A percentile compares a stretch with the other conserved stretches of the same genome.
Conservation (phyloP, 352 stramenopile species). For the Phytophthora lateralis region DNA sequence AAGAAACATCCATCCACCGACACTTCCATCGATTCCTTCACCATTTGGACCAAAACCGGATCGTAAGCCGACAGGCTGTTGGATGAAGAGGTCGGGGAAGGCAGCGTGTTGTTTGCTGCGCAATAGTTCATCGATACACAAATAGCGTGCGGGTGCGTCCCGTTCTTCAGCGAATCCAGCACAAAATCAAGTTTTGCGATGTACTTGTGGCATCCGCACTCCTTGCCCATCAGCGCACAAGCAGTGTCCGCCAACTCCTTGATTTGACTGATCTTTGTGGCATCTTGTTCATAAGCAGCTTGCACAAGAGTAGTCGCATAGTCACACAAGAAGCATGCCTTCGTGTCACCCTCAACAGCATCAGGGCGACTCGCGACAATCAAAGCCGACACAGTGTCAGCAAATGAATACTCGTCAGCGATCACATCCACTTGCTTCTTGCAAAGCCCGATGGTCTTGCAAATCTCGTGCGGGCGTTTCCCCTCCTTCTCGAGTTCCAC, state of each 20-base stretch:
- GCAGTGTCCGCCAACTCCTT: slow-evolving; percentile 36
- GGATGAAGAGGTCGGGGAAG: not conserved
- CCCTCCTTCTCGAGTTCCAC: slow-evolving; percentile 60
- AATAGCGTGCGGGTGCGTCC: slow-evolving; percentile 39
- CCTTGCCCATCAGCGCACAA: slow-evolving; percentile 35
- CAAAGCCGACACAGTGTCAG: slow-evolving; percentile 17
- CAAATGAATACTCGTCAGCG: slow-evolving; percentile 8
- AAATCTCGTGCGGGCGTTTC: slow-evolving; percentile 56
- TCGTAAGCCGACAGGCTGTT: slow-evolving; percentile 32
- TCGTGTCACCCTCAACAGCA: slow-evolving; percentile 22
- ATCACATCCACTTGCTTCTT: slow-evolving; percentile 24
- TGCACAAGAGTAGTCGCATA: slow-evolving; percentile 39
- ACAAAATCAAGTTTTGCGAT: slow-evolving; percentile 43
- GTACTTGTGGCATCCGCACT: slow-evolving; percentile 40
- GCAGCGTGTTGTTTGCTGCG: slow-evolving; percentile 5
- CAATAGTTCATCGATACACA: slow-evolving; percentile 45
- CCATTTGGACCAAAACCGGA: slow-evolving; percentile 34
- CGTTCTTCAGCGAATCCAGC: slow-evolving; percentile 41
- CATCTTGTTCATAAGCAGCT: slow-evolving; percentile 34
- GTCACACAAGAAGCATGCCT: slow-evolving; percentile 59
- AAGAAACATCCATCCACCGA: slow-evolving; percentile 65
- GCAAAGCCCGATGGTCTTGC: slow-evolving; percentile 55
- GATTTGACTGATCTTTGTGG: slow-evolving; percentile 34
- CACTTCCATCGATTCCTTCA: slow-evolving; percentile 42
- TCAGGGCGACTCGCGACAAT: slow-evolving; percentile 8